Evolutionary conservation across 2,329 filamentous ascomycete species (phyloP).

Genomic region (Alternaria atra): DNA sequence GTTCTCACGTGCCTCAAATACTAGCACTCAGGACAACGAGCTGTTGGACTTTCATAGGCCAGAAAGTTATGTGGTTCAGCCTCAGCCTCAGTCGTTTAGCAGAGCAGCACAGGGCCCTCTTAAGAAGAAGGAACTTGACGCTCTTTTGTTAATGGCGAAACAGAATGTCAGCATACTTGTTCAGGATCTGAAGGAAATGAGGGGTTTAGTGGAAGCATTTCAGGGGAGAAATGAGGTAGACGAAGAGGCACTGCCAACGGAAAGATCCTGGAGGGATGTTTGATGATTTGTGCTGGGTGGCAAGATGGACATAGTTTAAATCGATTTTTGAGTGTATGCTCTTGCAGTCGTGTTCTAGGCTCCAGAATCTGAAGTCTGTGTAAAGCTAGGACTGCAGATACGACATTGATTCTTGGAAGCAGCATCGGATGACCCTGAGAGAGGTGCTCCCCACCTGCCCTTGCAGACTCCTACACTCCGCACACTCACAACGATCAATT

Average conservation of each 20-base stretch:
- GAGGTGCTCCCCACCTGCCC: not conserved
- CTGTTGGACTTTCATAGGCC: not conserved
- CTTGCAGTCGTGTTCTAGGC: not conserved
- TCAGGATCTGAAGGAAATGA: conserved; percentile 34
- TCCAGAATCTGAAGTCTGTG: not conserved
- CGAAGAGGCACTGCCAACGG: not conserved
- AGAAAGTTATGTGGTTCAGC: not conserved
- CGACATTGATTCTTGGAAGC: not conserved
- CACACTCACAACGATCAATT: not conserved
- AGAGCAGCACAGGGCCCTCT: not conserved
- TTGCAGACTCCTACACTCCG: not conserved
- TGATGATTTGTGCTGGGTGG: not conserved
- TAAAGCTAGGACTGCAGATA: not conserved
- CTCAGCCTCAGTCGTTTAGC: not conserved
- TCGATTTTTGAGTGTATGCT: not conserved
- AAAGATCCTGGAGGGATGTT: conserved; percentile 3
- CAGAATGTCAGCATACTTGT: conserved; percentile 27
- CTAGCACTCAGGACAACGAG: not conserved
- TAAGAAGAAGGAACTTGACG: conserved; percentile 22
- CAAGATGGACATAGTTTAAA: not conserved
- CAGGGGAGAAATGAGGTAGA: not conserved
- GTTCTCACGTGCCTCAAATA: not conserved
- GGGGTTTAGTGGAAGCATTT: conserved; percentile 16
- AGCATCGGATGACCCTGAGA: not conserved
- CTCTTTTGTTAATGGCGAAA: conserved; percentile 19